phyloP scores from a whole-genome alignment of 2,329 filamentous ascomycete genomes.

The Thielaviopsis euricoi region DNA sequence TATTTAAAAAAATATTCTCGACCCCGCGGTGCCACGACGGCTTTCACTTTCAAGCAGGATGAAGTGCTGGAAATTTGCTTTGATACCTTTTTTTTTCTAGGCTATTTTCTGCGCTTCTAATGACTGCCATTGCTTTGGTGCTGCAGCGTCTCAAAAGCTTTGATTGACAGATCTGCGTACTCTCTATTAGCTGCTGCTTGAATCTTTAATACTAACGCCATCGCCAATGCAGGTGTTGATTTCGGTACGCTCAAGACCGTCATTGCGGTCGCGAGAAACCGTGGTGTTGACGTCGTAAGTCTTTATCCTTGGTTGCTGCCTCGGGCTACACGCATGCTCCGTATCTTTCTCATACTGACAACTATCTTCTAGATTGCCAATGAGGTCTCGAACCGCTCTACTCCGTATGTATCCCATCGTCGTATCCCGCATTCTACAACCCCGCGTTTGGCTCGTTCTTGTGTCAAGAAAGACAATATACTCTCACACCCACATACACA shows the following conservation, averaged over 20 bases:
- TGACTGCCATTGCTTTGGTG: background rate
- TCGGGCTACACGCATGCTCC: background rate
- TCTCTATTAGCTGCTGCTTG: background rate
- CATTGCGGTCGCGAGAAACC: constrained; percentile 92
- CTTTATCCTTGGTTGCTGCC: constrained; percentile 12
- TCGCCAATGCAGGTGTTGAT: constrained; percentile 51
- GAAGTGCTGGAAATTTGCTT: background rate
- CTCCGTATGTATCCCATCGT: constrained; percentile 55
- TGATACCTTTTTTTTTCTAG: background rate
- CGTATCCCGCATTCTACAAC: constrained; percentile 7
- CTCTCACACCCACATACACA: constrained; percentile 8
- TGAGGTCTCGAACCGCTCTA: constrained; percentile 96
- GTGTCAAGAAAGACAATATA: too few species aligned
- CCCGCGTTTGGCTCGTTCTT: background rate
- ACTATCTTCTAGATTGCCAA: constrained; percentile 65
- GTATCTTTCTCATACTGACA: background rate
- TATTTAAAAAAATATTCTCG: constrained; percentile 2
- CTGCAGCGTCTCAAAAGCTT: background rate
- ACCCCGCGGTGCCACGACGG: background rate
- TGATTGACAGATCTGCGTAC: background rate
- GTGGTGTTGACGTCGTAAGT: constrained; percentile 97
- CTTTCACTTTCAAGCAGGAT: background rate
- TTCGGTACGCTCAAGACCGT: constrained; percentile 94
- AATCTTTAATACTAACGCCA: background rate
- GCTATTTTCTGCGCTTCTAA: background rate